These are phyloP conservation scores for Yamadazyma songkhlaensis DNA, from an alignment of 1,139 yeast species.

Conservation along the genomic window DNA sequence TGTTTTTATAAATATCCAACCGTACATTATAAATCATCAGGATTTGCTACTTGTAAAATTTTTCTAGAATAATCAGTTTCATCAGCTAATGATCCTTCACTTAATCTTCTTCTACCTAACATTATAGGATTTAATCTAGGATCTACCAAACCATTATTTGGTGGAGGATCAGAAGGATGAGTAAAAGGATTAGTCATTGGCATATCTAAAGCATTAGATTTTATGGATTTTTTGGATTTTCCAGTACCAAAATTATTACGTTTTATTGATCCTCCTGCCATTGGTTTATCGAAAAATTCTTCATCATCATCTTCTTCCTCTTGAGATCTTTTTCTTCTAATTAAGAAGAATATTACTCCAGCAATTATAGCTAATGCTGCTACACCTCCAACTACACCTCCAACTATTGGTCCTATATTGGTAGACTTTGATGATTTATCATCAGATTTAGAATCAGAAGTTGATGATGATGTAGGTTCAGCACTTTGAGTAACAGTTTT, in stretches of 20 bases:
- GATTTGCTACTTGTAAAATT: constrained; percentile 71
- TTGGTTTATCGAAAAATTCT: constrained; percentile 40
- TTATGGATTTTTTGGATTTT: constrained; percentile 23
- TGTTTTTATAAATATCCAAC: not conserved
- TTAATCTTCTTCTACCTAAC: constrained; percentile 70
- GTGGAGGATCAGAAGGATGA: constrained; percentile 51
- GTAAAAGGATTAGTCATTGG: constrained; percentile 54
- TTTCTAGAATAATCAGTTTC: constrained; percentile 75
- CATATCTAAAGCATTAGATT: constrained; percentile 35
- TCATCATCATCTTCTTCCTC: constrained; percentile 53
- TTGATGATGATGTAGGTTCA: constrained; percentile 9
- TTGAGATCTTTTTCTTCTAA: constrained; percentile 40
- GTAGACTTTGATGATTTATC: constrained; percentile 14
- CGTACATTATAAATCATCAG: constrained; percentile 34
- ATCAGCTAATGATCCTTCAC: constrained; percentile 76
- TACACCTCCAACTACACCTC: constrained; percentile 67
- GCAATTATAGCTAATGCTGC: constrained; percentile 49
- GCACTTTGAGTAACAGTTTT: constrained; percentile 20
- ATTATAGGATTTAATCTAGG: constrained; percentile 66
- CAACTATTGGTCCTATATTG: constrained; percentile 58
- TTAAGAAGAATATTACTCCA: constrained; percentile 42
- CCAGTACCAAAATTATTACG: constrained; percentile 21
- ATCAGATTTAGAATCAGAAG: constrained; percentile 5
- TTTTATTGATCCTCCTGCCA: constrained; percentile 19
- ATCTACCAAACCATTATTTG: constrained; percentile 26